phyloP scores from a whole-genome alignment of 2,329 filamentous ascomycete genomes.

The Aspergillus novofumigatus region DNA sequence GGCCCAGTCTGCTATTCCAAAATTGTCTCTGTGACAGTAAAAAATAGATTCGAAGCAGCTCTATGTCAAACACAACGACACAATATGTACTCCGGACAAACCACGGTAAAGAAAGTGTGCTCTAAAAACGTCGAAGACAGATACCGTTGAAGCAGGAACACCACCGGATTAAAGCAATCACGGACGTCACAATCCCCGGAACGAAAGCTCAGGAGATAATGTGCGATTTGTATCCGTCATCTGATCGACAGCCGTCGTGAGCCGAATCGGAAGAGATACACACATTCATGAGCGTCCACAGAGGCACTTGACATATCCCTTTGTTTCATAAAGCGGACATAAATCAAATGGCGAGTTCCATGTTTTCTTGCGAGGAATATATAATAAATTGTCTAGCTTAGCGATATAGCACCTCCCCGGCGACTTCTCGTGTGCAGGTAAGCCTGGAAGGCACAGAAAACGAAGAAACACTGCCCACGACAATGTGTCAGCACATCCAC shows the following conservation, averaged over 20 bases:
- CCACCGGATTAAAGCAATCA: background rate
- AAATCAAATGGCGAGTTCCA: conserved; percentile 10
- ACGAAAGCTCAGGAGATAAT: background rate
- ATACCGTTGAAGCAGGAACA: background rate
- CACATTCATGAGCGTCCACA: background rate
- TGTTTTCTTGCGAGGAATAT: conserved; percentile 12
- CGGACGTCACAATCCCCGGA: background rate
- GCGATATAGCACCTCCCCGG: conserved; percentile 75
- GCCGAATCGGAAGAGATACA: background rate
- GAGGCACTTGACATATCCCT: background rate
- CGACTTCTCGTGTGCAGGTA: conserved; percentile 79
- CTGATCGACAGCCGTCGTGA: background rate
- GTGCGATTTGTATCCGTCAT: background rate
- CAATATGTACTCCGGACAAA: background rate
- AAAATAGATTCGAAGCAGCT: background rate
- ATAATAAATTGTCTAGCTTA: conserved; percentile 46
- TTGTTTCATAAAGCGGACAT: background rate
- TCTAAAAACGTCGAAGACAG: background rate
- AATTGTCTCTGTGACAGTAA: background rate
- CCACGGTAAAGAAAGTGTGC: background rate
- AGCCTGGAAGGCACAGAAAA: conserved; percentile 89
- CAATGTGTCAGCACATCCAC: conserved; percentile 11
- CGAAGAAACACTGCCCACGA: conserved; percentile 67
- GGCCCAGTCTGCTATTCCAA: background rate
- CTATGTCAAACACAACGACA: background rate